Conservation (phyloP, 352 stramenopile species). For the Phytophthora idaei region DNA sequence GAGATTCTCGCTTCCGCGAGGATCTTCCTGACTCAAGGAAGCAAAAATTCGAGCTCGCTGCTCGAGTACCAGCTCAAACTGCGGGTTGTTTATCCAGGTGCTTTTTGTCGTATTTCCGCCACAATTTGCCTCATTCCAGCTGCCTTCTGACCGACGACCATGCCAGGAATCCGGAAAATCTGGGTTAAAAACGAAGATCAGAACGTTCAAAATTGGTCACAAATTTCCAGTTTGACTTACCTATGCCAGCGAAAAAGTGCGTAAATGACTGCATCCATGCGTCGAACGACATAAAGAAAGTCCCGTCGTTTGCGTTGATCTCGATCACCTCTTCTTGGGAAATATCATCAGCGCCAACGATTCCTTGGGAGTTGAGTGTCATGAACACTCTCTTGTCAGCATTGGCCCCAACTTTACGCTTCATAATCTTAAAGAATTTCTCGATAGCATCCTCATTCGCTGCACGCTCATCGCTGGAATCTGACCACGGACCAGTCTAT, state of each 20-base stretch:
- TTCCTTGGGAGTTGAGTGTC: conserved; percentile 52
- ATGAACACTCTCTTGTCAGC: conserved; percentile 71
- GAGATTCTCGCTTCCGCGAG: conserved; percentile 65
- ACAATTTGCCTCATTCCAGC: conserved; percentile 79
- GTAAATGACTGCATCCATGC: conserved; percentile 91
- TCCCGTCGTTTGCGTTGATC: conserved; percentile 87
- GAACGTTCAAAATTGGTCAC: background rate
- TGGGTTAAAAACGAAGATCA: conserved; percentile 14
- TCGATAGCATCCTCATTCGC: conserved; percentile 85
- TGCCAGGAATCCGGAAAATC: conserved; percentile 91
- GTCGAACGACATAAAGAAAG: conserved; percentile 93
- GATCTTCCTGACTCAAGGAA: conserved; percentile 84
- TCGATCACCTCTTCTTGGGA: conserved; percentile 78
- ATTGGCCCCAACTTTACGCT: conserved; percentile 68
- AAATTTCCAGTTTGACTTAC: conserved; percentile 32
- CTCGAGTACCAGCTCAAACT: conserved; percentile 74
- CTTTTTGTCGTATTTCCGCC: conserved; percentile 81
- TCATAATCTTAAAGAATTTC: conserved; percentile 75
- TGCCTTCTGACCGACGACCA: conserved; percentile 72
- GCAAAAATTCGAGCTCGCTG: conserved; percentile 71
- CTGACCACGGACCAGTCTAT: conserved; percentile 85
- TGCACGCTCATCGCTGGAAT: conserved; percentile 74
- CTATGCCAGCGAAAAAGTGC: conserved; percentile 91
- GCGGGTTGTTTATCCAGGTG: conserved; percentile 91
- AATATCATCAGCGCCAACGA: conserved; percentile 66